phyloP scores from a whole-genome alignment of 768 basidiomycete species.

The Russula compacta region DNA sequence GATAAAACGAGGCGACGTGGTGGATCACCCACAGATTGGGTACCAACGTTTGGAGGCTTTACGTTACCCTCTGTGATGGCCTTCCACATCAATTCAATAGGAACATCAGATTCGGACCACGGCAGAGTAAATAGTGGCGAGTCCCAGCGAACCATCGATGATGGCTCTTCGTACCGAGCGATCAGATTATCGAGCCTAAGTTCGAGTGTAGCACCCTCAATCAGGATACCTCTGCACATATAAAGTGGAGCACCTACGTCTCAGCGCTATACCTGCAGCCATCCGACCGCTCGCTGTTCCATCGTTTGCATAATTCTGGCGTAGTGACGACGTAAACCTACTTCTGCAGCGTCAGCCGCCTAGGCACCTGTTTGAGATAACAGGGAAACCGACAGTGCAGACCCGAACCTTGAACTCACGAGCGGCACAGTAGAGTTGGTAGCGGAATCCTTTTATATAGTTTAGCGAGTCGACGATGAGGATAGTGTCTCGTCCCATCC shows the following conservation, averaged over 20 bases:
- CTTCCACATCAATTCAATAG: slow-evolving; percentile 67
- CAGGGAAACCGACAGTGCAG: slow-evolving; percentile 60
- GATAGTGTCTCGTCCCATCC: slow-evolving; percentile 61
- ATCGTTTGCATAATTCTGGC: slow-evolving; percentile 63
- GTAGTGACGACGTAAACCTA: slow-evolving; percentile 72
- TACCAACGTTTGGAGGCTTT: slow-evolving; percentile 84
- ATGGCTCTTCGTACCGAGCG: slow-evolving; percentile 89
- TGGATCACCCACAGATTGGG: slow-evolving; percentile 47
- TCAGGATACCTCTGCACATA: background rate
- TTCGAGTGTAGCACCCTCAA: slow-evolving; percentile 13
- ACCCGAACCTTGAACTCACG: slow-evolving; percentile 77
- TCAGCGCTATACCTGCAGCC: slow-evolving; percentile 48
- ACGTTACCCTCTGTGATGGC: slow-evolving; percentile 70
- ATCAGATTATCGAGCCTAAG: slow-evolving; percentile 78
- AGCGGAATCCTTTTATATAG: slow-evolving; percentile 98
- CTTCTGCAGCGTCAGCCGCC: slow-evolving; percentile 19
- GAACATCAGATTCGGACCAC: slow-evolving; percentile 61
- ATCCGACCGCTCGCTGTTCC: slow-evolving; percentile 53
- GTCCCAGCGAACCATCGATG: slow-evolving; percentile 98
- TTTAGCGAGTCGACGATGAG: slow-evolving; percentile 88
- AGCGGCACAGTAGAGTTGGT: slow-evolving; percentile 96
- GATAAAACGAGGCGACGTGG: background rate
- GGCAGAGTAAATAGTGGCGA: slow-evolving; percentile 84
- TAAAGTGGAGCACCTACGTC: slow-evolving; percentile 44
- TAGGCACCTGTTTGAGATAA: background rate